Evolutionary conservation across 257 asterid species (phyloP).

Genomic region (Scutellaria baicalensis): DNA sequence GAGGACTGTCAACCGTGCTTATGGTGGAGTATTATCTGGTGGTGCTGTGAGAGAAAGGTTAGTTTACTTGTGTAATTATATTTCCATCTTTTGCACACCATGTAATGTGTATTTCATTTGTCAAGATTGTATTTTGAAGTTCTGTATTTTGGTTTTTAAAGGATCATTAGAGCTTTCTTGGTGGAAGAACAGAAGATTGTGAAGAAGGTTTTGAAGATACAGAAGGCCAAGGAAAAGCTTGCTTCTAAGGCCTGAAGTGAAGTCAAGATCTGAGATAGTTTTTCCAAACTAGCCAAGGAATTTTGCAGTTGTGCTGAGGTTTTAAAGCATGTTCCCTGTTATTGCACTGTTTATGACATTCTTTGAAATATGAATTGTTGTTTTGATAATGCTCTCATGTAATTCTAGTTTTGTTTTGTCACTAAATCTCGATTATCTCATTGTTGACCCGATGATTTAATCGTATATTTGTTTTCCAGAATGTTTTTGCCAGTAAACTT

Average conservation of each 20-base stretch:
- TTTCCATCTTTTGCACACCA: not conserved
- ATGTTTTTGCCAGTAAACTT: no score
- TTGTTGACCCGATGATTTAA: no score
- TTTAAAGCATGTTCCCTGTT: not conserved
- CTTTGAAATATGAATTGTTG: not conserved
- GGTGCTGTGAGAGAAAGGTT: slow-evolving; percentile 78
- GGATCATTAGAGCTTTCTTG: slow-evolving; percentile 78
- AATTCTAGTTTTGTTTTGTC: no score
- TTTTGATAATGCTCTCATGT: no score
- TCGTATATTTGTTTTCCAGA: no score
- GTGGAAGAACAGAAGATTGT: slow-evolving; percentile 76
- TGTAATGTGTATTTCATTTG: not conserved
- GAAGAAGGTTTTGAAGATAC: slow-evolving; percentile 84
- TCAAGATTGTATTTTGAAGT: not conserved
- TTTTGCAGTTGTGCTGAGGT: slow-evolving; percentile 22
- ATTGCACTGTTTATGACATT: not conserved
- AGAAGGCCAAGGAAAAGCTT: slow-evolving; percentile 64
- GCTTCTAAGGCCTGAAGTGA: slow-evolving; percentile 34
- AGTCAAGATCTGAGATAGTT: slow-evolving; percentile 4
- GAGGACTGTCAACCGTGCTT: slow-evolving; percentile 73
- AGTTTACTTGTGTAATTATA: not conserved
- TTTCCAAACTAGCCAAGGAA: slow-evolving; percentile 19
- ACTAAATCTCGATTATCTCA: no score
- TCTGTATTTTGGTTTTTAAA: not conserved
- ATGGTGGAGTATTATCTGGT: slow-evolving; percentile 75